Percentiles rank a stretch among this genome's conserved stretches.
These are phyloP conservation scores for Pseudogymnoascus pannorum DNA, from an alignment of 2,329 filamentous ascomycete genomes.

Conservation along the genomic window DNA sequence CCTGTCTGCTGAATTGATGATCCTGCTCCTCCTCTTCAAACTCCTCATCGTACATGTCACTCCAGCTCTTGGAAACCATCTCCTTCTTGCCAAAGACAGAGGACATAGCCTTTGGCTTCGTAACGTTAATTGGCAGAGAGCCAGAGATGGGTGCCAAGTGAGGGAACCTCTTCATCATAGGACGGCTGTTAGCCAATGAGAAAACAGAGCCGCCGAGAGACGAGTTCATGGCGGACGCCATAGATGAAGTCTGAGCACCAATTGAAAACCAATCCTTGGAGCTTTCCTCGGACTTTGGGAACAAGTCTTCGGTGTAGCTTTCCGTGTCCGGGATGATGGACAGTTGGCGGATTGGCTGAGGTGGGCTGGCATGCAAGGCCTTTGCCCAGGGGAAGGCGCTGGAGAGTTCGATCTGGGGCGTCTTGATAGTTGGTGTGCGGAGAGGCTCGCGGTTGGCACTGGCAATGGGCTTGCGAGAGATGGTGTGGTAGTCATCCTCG, in stretches of 20 bases:
- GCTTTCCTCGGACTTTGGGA: constrained; percentile 65
- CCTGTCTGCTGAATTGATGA: constrained; percentile 48
- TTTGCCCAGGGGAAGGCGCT: constrained; percentile 94
- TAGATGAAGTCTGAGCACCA: constrained; percentile 69
- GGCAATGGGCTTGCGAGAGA: constrained; percentile 60
- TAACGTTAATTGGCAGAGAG: constrained; percentile 72
- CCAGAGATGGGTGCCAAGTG: constrained; percentile 51
- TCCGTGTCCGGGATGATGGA: constrained; percentile 76
- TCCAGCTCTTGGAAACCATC: constrained; percentile 95
- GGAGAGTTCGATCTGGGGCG: constrained; percentile 62
- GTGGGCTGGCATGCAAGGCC: constrained; percentile 70
- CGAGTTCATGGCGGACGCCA: constrained; percentile 79
- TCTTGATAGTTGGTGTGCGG: constrained; percentile 90
- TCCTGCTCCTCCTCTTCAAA: constrained; percentile 64
- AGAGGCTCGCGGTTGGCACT: constrained; percentile 91
- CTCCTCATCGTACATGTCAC: constrained; percentile 95
- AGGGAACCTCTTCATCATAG: constrained; percentile 36
- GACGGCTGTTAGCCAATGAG: constrained; percentile 49
- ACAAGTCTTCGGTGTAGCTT: constrained; percentile 77
- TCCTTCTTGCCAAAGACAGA: constrained; percentile 76
- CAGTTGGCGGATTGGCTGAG: constrained; percentile 68
- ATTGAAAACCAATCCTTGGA: constrained; percentile 71
- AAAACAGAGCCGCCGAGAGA: constrained; percentile 74
- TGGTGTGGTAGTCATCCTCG: constrained; percentile 87
- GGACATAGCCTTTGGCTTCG: constrained; percentile 61